phyloP scores from a whole-genome alignment of 2,329 filamentous ascomycete genomes.

The Tolypocladium ovalisporum region DNA sequence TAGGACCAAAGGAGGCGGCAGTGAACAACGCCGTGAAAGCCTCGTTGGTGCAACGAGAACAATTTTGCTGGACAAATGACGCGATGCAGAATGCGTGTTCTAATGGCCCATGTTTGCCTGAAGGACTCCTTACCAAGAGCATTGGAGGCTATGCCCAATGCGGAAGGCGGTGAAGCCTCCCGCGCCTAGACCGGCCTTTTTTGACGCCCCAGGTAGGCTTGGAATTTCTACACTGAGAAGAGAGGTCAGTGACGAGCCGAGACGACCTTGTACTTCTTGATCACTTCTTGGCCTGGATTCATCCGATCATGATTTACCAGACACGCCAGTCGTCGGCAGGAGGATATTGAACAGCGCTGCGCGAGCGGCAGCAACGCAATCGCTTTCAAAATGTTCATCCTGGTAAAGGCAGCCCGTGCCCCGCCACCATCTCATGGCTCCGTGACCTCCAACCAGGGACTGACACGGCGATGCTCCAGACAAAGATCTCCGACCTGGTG shows the following conservation, averaged over 20 bases:
- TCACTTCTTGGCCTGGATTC: background rate
- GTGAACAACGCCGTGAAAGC: background rate
- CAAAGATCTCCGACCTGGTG: slow-evolving; percentile 87
- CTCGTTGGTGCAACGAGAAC: background rate
- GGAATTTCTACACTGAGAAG: background rate
- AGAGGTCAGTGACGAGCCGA: background rate
- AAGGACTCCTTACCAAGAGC: background rate
- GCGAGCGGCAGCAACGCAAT: background rate
- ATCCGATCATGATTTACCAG: background rate
- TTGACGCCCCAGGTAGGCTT: background rate
- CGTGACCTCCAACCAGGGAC: background rate
- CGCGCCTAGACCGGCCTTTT: background rate
- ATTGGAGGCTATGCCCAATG: background rate
- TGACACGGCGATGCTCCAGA: slow-evolving; percentile 37
- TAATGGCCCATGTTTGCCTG: background rate
- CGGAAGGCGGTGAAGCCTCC: slow-evolving; percentile 2
- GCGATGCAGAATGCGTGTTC: background rate
- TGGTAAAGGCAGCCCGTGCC: background rate
- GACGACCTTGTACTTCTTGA: background rate
- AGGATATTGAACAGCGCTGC: background rate
- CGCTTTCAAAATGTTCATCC: slow-evolving; percentile 3
- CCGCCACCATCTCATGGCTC: background rate
- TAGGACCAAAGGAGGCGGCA: background rate
- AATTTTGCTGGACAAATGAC: background rate
- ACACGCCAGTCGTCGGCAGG: background rate